Evolutionary conservation across 768 basidiomycete genomes (phyloP), one percentile per base, ranked within the genome.

Genomic region (Leccinum longicurvipes): DNA sequence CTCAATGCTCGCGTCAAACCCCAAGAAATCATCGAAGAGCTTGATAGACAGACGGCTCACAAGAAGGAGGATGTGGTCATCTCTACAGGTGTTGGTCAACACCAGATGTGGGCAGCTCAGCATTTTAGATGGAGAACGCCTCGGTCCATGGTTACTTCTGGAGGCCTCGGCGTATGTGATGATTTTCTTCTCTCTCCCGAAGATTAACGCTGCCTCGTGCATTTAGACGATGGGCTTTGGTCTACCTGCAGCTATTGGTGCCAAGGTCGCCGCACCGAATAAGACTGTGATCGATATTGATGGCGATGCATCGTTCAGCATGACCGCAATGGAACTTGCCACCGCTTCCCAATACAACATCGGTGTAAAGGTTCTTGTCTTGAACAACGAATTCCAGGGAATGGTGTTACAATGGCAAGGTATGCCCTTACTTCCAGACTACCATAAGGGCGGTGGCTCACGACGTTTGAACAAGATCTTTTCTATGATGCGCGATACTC

Each of bases 391-490:
- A 68, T 97, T 94, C 82, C 95, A 97, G 73, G 97, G 97, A 53
- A 99, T 99, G 97, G 97, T 98, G 12, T 76, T 92, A 29, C 97
- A 99, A 78, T 98, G 96, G 97, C 97, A 98, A 81, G 92, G 92
- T 93, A 56, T 49, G 79, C 68, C 12, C 28, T 17, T 55, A 12
- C 39, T 39, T 24, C 53, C 34, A 24, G 32, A 28, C 21, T 8
- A 9, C 14, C 9, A 47, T n/a, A 6, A 17, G 23, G 15, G 1
- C 17, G 12, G 2, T 51, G 39, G 34, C 53, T 64, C 12, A 65
- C 39, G 15, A n/a, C 31, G 31, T 46, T 19, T 42, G 10, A 27
- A 7, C 62, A 80, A 66, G 95, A 98, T 72, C 82, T 99, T 11
- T 99, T 99, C 80, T 99, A 98, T 73, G 90, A 95, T 55, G 81